phyloP scores from a whole-genome alignment of 129 eudicot species.

The Cynara cardunculus region DNA sequence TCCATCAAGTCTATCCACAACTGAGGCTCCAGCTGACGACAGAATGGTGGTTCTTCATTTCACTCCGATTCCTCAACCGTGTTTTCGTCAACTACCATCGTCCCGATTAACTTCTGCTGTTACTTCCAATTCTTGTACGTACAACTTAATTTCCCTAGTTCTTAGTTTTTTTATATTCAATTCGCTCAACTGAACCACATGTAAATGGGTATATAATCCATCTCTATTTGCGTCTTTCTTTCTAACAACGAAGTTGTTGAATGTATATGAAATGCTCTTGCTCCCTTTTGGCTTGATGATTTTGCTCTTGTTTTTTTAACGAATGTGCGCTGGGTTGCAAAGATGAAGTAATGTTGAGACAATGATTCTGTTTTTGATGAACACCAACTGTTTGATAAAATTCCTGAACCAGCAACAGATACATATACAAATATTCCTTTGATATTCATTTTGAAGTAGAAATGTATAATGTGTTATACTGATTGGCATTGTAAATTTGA shows the following conservation, averaged over 20 bases:
- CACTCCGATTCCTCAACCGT: slow-evolving; percentile 19
- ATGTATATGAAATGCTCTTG: neutral
- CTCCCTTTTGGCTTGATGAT: neutral
- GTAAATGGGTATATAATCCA: neutral
- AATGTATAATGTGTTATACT: neutral
- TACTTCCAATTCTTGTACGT: slow-evolving; percentile 16
- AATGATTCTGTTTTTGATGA: neutral
- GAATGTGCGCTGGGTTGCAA: neutral
- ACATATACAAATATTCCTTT: neutral
- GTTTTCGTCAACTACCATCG: neutral
- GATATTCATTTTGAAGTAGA: neutral
- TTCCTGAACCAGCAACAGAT: slow-evolving; percentile 8
- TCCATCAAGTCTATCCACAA: slow-evolving; percentile 8
- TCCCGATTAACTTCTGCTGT: slow-evolving; percentile 7
- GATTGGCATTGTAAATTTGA: neutral
- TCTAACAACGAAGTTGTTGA: neutral
- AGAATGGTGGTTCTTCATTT: slow-evolving; percentile 25
- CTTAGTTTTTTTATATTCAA: neutral
- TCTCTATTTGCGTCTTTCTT: neutral
- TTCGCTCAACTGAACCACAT: neutral
- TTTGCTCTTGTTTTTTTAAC: neutral
- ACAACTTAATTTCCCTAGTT: neutral
- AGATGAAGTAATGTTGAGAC: neutral
- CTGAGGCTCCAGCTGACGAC: neutral
- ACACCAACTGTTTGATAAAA: slow-evolving; percentile 10